A percentile compares a stretch with the other conserved stretches of the same genome.
Evolutionary conservation across 768 basidiomycete genomes (phyloP).

Genomic region (Suillus paluster): DNA sequence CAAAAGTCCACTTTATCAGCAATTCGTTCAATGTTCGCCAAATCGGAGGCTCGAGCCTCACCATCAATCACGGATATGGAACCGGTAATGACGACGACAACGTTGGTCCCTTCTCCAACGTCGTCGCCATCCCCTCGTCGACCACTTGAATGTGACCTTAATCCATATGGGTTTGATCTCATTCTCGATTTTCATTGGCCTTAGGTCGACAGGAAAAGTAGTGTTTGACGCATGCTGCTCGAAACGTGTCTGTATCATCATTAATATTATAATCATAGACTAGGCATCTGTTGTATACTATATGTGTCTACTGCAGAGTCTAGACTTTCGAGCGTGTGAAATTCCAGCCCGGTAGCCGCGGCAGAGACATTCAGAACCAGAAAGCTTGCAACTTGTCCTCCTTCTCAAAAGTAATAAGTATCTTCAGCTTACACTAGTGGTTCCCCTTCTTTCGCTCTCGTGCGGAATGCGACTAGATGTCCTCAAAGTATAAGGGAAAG

Average conservation of each 20-base stretch:
- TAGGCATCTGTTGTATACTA: neutral
- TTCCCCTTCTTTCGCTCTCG: conserved; percentile 9
- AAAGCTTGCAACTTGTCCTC: neutral
- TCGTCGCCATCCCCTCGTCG: conserved; percentile 15
- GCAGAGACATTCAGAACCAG: conserved; percentile 1
- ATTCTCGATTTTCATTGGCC: conserved; percentile 80
- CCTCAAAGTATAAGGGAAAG: conserved; percentile 18
- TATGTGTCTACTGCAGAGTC: neutral
- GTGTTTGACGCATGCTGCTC: neutral
- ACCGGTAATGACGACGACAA: neutral
- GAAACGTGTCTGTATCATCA: neutral
- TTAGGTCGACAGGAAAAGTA: neutral
- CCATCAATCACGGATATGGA: neutral
- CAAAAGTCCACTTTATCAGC: conserved; percentile 25
- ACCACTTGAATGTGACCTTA: conserved; percentile 58
- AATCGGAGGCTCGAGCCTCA: conserved; percentile 13
- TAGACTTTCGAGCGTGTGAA: neutral
- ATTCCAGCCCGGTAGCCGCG: neutral
- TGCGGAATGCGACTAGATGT: conserved; percentile 26
- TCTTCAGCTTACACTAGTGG: neutral
- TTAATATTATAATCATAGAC: conserved; percentile 5
- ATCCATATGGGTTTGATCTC: conserved; percentile 71
- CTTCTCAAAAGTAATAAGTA: neutral
- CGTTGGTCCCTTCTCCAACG: conserved; percentile 8
- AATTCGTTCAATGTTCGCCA: conserved; percentile 29